A percentile compares a stretch with the other conserved stretches of the same genome.
Evolutionary conservation across 129 eudicot species (phyloP).

Genomic region (Glebionis coronaria): DNA sequence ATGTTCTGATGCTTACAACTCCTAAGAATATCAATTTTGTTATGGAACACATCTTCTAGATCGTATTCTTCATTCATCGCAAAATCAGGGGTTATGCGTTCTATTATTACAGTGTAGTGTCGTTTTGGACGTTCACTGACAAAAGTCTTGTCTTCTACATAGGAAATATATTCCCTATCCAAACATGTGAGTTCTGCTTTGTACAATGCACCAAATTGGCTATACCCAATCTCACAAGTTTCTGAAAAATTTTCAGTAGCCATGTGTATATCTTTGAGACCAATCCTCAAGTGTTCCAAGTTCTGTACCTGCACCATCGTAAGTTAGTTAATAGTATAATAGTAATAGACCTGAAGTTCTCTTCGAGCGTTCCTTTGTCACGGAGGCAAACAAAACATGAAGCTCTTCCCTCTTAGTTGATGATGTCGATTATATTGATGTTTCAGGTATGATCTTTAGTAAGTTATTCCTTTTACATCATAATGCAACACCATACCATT

Average conservation of each 20-base stretch:
- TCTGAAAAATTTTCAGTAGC: neutral
- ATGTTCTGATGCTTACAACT: slow-evolving; percentile 5
- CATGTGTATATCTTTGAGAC: neutral
- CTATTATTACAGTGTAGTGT: neutral
- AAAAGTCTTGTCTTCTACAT: neutral
- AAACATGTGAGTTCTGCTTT: neutral
- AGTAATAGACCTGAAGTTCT: too few species aligned
- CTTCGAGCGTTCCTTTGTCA: too few species aligned
- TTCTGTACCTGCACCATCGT: neutral
- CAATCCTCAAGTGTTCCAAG: neutral
- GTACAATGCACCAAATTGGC: accelerated
- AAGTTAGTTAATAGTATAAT: too few species aligned
- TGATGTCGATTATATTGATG: too few species aligned
- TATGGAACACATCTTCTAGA: neutral
- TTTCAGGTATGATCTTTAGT: too few species aligned
- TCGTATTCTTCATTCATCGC: too few species aligned
- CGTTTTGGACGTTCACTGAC: neutral
- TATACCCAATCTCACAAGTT: too few species aligned
- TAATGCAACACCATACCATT: too few species aligned
- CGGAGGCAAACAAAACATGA: too few species aligned
- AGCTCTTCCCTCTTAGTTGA: too few species aligned
- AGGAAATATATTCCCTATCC: neutral
- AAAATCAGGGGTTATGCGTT: neutral
- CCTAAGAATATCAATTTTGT: neutral
- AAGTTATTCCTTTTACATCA: too few species aligned